Evolutionary conservation across 2,329 filamentous ascomycete species (phyloP).

Genomic region (Fusarium sacchari): DNA sequence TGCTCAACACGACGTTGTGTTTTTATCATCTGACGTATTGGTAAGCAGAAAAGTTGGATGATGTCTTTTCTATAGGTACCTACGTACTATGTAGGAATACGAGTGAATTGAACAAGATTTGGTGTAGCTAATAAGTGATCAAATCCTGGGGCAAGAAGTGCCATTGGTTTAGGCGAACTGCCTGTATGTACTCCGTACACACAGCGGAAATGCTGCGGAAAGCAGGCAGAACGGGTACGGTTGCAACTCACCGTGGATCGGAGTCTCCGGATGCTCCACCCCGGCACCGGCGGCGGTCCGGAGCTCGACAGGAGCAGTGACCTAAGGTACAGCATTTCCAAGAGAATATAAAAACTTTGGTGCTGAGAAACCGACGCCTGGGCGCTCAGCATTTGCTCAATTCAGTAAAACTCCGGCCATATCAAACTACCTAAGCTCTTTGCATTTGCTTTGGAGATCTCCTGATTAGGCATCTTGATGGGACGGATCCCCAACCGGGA

Average conservation of each 20-base stretch:
- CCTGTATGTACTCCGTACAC: too few species aligned
- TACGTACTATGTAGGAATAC: not conserved
- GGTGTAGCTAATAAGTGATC: conserved; percentile 2
- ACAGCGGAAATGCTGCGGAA: conserved; percentile 14
- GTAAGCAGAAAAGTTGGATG: conserved; percentile 29
- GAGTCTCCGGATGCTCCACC: conserved; percentile 26
- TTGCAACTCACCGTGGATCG: not conserved
- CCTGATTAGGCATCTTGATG: not conserved
- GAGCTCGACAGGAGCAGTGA: not conserved
- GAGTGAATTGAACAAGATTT: conserved; percentile 25
- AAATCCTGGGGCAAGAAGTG: conserved; percentile 23
- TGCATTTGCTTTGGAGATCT: not conserved
- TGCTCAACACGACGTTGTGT: conserved; percentile 10
- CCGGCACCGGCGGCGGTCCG: conserved; percentile 2
- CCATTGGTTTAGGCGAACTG: conserved; percentile 26
- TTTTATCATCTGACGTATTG: conserved; percentile 25
- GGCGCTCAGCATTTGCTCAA: not conserved
- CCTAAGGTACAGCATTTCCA: not conserved
- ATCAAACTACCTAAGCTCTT: not conserved
- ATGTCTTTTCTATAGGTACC: not conserved
- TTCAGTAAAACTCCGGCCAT: not conserved
- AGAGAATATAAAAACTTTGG: not conserved
- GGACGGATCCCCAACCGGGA: not conserved
- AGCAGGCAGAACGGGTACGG: conserved; percentile 1
- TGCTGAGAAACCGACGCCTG: too few species aligned